Percentiles rank a stretch among this genome's conserved stretches.
phyloP scores from a whole-genome alignment of 495 filamentous ascomycete species.

The Glutinoglossum americanum region DNA sequence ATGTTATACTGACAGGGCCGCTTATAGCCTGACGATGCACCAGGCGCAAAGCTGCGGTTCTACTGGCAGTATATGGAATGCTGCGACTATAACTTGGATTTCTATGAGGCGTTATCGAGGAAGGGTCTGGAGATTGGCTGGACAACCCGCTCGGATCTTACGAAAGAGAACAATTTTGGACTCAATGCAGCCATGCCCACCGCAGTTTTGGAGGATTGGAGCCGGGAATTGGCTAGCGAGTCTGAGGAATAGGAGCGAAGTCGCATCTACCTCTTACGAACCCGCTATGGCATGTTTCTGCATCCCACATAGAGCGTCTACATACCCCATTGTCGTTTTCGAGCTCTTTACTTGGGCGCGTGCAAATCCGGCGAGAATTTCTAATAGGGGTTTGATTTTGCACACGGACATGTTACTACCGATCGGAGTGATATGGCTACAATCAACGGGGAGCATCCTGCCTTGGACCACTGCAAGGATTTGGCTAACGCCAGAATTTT shows the following conservation, averaged over 20 bases:
- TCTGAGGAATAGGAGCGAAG: neutral
- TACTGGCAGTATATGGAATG: constrained; percentile 2
- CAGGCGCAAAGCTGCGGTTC: neutral
- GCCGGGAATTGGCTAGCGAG: neutral
- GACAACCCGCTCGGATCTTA: neutral
- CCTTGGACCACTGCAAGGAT: too few relatives aligned
- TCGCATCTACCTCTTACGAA: too few relatives aligned
- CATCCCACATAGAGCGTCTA: too few relatives aligned
- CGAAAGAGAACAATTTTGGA: neutral
- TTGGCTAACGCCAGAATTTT: too few relatives aligned
- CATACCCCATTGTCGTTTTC: too few relatives aligned
- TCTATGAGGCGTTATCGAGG: neutral
- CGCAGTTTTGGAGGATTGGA: neutral
- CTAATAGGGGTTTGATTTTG: too few relatives aligned
- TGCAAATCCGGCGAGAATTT: too few relatives aligned
- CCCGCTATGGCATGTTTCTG: too few relatives aligned
- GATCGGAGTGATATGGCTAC: too few relatives aligned
- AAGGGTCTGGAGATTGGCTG: neutral
- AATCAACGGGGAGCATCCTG: too few relatives aligned
- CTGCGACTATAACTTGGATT: neutral
- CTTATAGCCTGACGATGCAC: neutral
- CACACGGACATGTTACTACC: too few relatives aligned
- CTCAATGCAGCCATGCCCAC: neutral
- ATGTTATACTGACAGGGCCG: neutral
- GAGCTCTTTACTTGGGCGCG: too few relatives aligned